Evolutionary conservation across 2,329 filamentous ascomycete genomes (phyloP), one percentile per base, ranked within the genome.

Genomic region (Fusarium decemcellulare): DNA sequence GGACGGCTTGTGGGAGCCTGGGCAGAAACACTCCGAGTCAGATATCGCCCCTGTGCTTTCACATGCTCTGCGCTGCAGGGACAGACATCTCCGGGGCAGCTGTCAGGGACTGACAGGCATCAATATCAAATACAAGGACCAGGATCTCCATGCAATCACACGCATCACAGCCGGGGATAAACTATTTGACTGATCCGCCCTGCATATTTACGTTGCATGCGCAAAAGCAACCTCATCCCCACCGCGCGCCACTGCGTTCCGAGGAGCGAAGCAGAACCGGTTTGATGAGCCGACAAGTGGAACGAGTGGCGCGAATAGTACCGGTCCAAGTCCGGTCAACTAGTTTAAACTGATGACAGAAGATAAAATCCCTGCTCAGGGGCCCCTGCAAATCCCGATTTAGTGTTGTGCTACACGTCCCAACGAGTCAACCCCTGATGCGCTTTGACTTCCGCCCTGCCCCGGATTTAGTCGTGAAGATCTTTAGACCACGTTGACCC

Each of bases 371-470:
- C 50, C 12, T 52, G 36, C 18, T 51, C 48, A 51, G 48, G 50
- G 50, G 50, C 36, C 36, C 23, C 34, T 40, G 50, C 15, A 4
- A 40, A 40, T 18, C 16, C n/a, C 50, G 50, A 52, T 40, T 34
- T 39, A 53, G 16, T 32, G 15, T 27, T 8, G 15, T n/a, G 23
- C n/a, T 27, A 34, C 27, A 42, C 11, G 27, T 30, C 23, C 15
- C 10, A 27, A 23, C n/a, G 15, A 40, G 23, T 14, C 12, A 53
- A n/a, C 50, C 50, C 50, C 50, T 53, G 23, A 9, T 29, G 15
- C 50, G 50, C 50, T 53, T 40, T 53, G 50, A 40, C 50, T 53
- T 53, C 50, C 36, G 50, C 37, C 27, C 11, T 30, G 50, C 50
- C 50, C 50, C 50, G 50, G 36, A 23, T 23, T n/a, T 53, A 40